A percentile compares a stretch with the other conserved stretches of the same genome.
These are phyloP conservation scores for Podospora comata DNA, from an alignment of 495 filamentous ascomycete genomes.

Conservation along the genomic window DNA sequence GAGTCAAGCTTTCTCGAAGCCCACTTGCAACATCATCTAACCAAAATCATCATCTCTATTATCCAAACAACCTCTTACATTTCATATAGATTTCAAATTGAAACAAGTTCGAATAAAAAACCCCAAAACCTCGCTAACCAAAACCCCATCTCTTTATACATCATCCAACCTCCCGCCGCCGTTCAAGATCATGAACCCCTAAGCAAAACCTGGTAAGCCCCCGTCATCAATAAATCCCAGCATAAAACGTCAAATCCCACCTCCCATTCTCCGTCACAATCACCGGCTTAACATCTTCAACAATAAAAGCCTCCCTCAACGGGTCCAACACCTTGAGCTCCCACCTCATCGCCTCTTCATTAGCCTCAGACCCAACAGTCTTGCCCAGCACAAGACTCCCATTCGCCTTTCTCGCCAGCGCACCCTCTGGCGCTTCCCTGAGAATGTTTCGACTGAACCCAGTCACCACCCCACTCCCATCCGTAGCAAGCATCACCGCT, in stretches of 20 bases:
- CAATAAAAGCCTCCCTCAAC: conserved; percentile 17
- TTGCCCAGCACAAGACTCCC: conserved; percentile 31
- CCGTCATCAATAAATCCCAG: conserved; percentile 19
- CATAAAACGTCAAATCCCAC: conserved; percentile 22
- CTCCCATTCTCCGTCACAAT: conserved; percentile 21
- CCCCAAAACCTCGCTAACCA: neutral
- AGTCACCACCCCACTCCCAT: conserved; percentile 30
- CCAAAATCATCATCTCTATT: neutral
- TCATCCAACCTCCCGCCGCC: neutral
- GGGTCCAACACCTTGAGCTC: conserved; percentile 20
- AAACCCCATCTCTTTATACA: neutral
- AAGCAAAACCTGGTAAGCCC: neutral
- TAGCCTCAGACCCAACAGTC: conserved; percentile 37
- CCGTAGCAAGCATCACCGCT: conserved; percentile 33
- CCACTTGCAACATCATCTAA: neutral
- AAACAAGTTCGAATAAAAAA: neutral
- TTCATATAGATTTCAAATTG: neutral
- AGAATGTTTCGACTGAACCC: conserved; percentile 35
- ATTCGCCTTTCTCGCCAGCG: conserved; percentile 29
- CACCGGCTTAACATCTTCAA: conserved; percentile 17
- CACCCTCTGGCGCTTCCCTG: conserved; percentile 30
- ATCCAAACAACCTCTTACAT: neutral
- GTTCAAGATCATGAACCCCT: conserved; percentile 4
- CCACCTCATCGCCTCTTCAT: conserved; percentile 33
- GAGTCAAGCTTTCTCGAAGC: neutral